These are phyloP conservation scores for Mycena chlorophos DNA, from an alignment of 768 basidiomycete genomes.

Conservation along the genomic window DNA sequence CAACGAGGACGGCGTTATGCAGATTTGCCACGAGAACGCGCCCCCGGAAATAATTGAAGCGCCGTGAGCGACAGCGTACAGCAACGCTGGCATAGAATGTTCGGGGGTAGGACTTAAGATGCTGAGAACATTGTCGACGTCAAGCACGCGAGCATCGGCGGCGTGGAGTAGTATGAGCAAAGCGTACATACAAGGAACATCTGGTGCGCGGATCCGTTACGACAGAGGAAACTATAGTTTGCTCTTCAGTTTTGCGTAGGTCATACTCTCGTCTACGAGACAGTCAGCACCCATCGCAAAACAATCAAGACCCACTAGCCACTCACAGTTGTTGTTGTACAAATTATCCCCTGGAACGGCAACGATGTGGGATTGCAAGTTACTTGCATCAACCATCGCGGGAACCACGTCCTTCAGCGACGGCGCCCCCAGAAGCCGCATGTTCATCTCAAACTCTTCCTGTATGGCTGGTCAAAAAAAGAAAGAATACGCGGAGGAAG, in stretches of 20 bases:
- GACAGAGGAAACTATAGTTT: no score
- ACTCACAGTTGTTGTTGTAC: constrained; percentile 81
- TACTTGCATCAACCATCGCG: constrained; percentile 86
- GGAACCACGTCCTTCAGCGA: constrained; percentile 78
- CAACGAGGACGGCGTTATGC: no score
- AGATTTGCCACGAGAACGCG: no score
- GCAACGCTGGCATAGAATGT: no score
- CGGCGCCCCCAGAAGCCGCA: constrained; percentile 86
- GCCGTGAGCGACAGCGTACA: no score
- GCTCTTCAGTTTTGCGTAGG: constrained; percentile 42
- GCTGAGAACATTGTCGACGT: no score
- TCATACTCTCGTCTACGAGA: constrained; percentile 43
- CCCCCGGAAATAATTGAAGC: no score
- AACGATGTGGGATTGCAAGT: constrained; percentile 63
- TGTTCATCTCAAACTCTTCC: constrained; percentile 99
- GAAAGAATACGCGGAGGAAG: neutral
- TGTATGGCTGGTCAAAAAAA: constrained; percentile 29
- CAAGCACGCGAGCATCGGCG: no score
- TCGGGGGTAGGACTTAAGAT: no score
- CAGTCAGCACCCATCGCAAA: constrained; percentile 1
- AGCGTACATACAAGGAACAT: neutral
- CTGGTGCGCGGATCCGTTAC: no score
- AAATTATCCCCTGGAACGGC: constrained; percentile 72
- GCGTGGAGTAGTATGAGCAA: no score
- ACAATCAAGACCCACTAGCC: neutral